A percentile compares a stretch with the other conserved stretches of the same genome.
Conservation (phyloP, 1,284 basidiomycete species). For the Tetrapyrgos nigripes region DNA sequence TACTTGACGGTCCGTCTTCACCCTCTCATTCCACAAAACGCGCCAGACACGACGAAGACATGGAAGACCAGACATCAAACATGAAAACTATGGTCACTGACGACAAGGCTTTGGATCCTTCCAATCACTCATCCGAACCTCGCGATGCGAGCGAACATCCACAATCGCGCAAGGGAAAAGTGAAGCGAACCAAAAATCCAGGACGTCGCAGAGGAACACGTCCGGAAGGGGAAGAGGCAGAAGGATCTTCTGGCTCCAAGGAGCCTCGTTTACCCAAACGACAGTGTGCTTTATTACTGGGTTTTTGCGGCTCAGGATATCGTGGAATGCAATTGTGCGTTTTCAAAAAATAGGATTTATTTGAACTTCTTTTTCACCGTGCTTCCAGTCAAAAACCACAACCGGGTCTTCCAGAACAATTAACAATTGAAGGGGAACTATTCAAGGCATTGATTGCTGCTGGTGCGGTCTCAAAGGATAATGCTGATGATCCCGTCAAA, state of each 20-base stretch:
- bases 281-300: constrained; percentile 75
- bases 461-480: constrained; percentile 93
- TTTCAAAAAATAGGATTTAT: constrained; percentile 9
- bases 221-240: constrained; percentile 19
- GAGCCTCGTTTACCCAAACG: constrained; percentile 72
- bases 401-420: constrained; percentile 62
- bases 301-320: constrained; percentile 85
- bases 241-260: constrained; percentile 33
- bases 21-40: constrained; percentile 4
- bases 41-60: background rate
- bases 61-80: background rate
- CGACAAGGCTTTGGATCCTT: background rate
- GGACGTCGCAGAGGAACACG: constrained; percentile 35
- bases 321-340: constrained; percentile 96
- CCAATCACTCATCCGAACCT: background rate
- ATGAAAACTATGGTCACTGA: background rate
- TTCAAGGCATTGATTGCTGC: constrained; percentile 90
- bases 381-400: constrained; percentile 13
- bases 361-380: constrained; percentile 8
- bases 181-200: constrained; percentile 31
- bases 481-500: constrained; percentile 91
- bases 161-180: constrained; percentile 15
- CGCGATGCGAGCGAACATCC: background rate
- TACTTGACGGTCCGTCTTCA: background rate
- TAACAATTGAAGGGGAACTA: constrained; percentile 91